phyloP scores from a whole-genome alignment of 2,329 filamentous ascomycete genomes.

The Epichloe sibirici region DNA sequence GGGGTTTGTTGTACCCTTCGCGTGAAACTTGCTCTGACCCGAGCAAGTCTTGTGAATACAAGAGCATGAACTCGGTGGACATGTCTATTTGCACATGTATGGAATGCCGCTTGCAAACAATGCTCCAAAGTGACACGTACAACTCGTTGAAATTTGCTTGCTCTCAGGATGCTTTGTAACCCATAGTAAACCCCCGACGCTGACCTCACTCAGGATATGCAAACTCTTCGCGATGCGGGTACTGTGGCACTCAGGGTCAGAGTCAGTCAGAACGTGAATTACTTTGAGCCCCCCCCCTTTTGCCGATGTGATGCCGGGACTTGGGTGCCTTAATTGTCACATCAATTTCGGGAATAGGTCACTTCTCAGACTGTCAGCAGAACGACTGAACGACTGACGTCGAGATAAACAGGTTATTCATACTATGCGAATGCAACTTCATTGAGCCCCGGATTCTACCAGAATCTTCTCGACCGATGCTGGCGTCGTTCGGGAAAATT shows the following conservation, averaged over 20 bases:
- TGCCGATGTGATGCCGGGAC: background rate
- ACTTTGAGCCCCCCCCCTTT: background rate
- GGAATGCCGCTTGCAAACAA: background rate
- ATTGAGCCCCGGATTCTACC: constrained; percentile 56
- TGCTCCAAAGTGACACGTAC: background rate
- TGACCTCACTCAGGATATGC: constrained; percentile 31
- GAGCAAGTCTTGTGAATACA: background rate
- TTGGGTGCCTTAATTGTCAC: background rate
- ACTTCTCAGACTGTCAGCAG: constrained; percentile 8
- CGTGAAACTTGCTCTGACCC: background rate
- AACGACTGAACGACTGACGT: constrained; percentile 18
- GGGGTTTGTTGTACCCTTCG: background rate
- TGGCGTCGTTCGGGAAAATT: constrained; percentile 65
- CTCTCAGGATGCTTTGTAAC: background rate
- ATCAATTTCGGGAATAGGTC: background rate
- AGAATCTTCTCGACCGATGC: constrained; percentile 58
- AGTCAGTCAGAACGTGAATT: constrained; percentile 38
- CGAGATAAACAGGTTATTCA: constrained; percentile 44
- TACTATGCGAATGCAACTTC: constrained; percentile 56
- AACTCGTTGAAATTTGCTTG: background rate
- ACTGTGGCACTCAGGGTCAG: constrained; percentile 35
- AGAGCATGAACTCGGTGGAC: background rate
- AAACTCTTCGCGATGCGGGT: constrained; percentile 39
- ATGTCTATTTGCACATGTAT: background rate
- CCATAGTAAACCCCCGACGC: constrained; percentile 5